Evolutionary conservation across 371 early-diverging fungal genomes (phyloP).

Genomic region (Mortierella sp.): DNA sequence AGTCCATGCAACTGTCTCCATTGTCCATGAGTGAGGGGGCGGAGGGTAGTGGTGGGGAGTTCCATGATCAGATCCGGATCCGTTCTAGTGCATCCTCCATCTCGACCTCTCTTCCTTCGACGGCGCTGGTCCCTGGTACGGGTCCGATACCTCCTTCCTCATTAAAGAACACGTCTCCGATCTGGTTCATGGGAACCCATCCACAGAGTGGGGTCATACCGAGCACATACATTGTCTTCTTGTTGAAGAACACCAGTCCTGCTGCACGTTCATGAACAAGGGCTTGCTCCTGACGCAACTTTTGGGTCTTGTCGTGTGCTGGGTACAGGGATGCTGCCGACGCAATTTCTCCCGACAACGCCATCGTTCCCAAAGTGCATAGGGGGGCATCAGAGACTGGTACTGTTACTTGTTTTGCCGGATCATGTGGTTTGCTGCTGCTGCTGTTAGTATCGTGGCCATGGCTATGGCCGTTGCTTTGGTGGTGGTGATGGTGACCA

Average conservation of each 20-base stretch:
- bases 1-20: too few relatives aligned
- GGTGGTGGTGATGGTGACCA: background rate
- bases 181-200: conserved; percentile 62
- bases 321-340: conserved; percentile 45
- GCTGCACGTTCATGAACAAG: conserved; percentile 58
- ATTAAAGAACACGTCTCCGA: conserved; percentile 54
- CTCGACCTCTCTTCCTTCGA: conserved; percentile 47
- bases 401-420: background rate
- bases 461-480: background rate
- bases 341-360: conserved; percentile 44
- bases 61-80: conserved; percentile 25
- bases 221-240: conserved; percentile 62
- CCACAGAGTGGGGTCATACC: conserved; percentile 68
- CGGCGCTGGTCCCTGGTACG: conserved; percentile 48
- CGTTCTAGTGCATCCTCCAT: conserved; percentile 52
- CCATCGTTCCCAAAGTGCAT: conserved; percentile 39
- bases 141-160: conserved; percentile 48
- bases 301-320: conserved; percentile 51
- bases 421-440: too few relatives aligned
- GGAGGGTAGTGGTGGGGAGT: too few relatives aligned
- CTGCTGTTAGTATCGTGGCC: background rate
- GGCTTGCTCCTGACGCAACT: conserved; percentile 46
- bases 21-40: too few relatives aligned
- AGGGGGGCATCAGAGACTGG: background rate
- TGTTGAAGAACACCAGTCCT: conserved; percentile 69